Base-by-base conservation (phyloP, 768 basidiomycete genomes). In the Xerocomus spinulosus region DNA sequence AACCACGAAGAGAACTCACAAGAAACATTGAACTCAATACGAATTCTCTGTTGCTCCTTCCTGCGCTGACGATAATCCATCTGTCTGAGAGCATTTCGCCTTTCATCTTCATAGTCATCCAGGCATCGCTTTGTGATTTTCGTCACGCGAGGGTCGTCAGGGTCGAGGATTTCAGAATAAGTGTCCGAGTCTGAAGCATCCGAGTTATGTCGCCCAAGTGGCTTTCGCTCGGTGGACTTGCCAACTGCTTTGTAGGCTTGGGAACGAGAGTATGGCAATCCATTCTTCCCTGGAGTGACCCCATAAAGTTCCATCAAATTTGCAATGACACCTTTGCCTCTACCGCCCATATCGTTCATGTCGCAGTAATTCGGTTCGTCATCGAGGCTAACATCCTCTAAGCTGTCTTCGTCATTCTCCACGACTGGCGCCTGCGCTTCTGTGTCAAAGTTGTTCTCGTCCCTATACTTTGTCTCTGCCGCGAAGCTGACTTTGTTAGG, bases 11-110 rank as follows among this genome's bases (percentile, higher is more conserved):
- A 36, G 58, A 66, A 65, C 72, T 59, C 61, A 87, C 87, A 81
- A 29, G 82, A 78, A 43, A 88, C 72, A 56, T 89, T 88, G 62
- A 83, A 87, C 56, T 87, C 81, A 46, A 89, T 88, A 48, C 73
- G 79, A 50, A 81, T 75, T 20, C 77, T 77, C 62, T 77, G 79
- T 9, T 77, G 72, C 53, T 82, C 77, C 61, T 85, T 87, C 55
- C 82, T 74, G 29, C 85, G 79, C 37, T 77, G 66, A 56, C 77
- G 78, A 62, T 87, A 87, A 58, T 78, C 78, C 82, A 86, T 83
- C 51, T 75, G 73, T 39, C 78, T 76, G 30, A 86, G 69, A 37
- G 70, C 72, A 45, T 82, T 77, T 50, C 74, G 79, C 64, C 83
- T 82, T 15, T 82, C 64, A 49, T 85, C 84, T 25, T 79, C 78